Evolutionary conservation across 2,329 filamentous ascomycete genomes (phyloP).

Genomic region (Ilyonectria robusta): DNA sequence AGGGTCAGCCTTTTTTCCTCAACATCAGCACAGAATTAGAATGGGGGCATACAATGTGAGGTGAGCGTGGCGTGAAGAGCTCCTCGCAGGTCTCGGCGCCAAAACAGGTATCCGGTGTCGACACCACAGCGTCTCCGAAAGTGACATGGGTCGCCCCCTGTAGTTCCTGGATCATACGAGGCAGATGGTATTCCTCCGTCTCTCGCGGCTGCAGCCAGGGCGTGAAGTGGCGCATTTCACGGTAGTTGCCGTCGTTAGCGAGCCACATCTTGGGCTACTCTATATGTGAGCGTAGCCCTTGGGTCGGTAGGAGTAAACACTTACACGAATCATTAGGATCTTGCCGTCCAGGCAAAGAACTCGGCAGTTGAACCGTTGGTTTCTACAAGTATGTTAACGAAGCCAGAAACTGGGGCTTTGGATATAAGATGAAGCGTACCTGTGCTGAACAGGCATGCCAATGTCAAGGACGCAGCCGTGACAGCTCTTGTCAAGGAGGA

Average conservation of each 20-base stretch:
- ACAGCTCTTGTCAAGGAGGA: slow-evolving; percentile 50
- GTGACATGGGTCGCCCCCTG: slow-evolving; percentile 53
- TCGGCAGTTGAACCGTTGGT: slow-evolving; percentile 56
- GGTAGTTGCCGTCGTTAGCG: slow-evolving; percentile 74
- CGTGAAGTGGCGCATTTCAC: slow-evolving; percentile 59
- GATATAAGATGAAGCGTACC: slow-evolving; percentile 19
- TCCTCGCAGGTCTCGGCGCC: slow-evolving; percentile 60
- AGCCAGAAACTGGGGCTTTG: slow-evolving; percentile 17
- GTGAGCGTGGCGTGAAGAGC: slow-evolving; percentile 40
- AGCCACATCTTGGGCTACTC: slow-evolving; percentile 74
- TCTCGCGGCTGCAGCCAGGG: slow-evolving; percentile 55
- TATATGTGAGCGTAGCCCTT: neutral
- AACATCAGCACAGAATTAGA: neutral
- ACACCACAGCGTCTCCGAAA: slow-evolving; percentile 58
- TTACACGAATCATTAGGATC: slow-evolving; percentile 74
- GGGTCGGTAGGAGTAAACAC: neutral
- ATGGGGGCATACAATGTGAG: slow-evolving; percentile 20
- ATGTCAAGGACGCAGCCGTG: slow-evolving; percentile 57
- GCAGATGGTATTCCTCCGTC: slow-evolving; percentile 59
- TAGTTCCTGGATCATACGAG: slow-evolving; percentile 70
- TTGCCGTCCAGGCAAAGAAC: slow-evolving; percentile 67
- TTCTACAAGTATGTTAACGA: slow-evolving; percentile 57
- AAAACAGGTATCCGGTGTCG: slow-evolving; percentile 56
- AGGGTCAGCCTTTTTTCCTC: neutral
- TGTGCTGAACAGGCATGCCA: slow-evolving; percentile 59